Percentiles rank a stretch among this genome's conserved stretches.
Evolutionary conservation across 768 basidiomycete species (phyloP).

Genomic region (Cubamyces lactineus): DNA sequence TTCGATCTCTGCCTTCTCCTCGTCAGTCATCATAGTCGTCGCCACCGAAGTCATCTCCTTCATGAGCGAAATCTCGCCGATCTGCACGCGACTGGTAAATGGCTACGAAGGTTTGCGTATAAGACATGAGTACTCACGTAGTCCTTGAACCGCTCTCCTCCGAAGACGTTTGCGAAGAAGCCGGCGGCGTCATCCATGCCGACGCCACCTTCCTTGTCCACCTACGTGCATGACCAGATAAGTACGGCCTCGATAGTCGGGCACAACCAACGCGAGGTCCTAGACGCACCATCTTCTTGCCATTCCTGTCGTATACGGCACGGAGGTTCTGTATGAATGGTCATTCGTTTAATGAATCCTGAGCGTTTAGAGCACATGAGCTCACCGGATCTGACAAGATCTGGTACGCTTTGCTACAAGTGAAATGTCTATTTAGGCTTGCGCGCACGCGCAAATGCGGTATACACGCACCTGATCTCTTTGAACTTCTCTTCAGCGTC

Average conservation of each 20-base stretch:
- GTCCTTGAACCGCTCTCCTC: constrained; percentile 88
- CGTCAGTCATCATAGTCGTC: constrained; percentile 87
- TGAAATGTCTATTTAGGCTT: constrained; percentile 6
- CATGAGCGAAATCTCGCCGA: constrained; percentile 95
- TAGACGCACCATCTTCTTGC: constrained; percentile 75
- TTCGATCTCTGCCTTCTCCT: constrained; percentile 89
- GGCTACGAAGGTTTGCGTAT: neutral
- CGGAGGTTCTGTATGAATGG: constrained; percentile 65
- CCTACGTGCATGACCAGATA: constrained; percentile 38
- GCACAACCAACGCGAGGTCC: too few species aligned
- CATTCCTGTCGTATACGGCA: constrained; percentile 93
- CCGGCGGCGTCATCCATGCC: constrained; percentile 91
- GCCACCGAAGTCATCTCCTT: constrained; percentile 90
- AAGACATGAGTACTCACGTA: constrained; percentile 61
- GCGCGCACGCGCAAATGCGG: neutral
- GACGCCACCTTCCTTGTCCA: constrained; percentile 75
- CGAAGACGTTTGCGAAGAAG: constrained; percentile 95
- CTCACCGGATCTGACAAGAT: constrained; percentile 83
- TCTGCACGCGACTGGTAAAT: constrained; percentile 50
- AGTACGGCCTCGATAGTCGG: neutral
- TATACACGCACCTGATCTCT: constrained; percentile 75
- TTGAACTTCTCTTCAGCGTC: constrained; percentile 97
- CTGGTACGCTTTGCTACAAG: constrained; percentile 88
- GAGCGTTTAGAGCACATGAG: constrained; percentile 15
- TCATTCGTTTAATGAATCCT: neutral